Conservation (phyloP, 108 stramenopile genomes). For the Cyclostephanos tholiformis region DNA sequence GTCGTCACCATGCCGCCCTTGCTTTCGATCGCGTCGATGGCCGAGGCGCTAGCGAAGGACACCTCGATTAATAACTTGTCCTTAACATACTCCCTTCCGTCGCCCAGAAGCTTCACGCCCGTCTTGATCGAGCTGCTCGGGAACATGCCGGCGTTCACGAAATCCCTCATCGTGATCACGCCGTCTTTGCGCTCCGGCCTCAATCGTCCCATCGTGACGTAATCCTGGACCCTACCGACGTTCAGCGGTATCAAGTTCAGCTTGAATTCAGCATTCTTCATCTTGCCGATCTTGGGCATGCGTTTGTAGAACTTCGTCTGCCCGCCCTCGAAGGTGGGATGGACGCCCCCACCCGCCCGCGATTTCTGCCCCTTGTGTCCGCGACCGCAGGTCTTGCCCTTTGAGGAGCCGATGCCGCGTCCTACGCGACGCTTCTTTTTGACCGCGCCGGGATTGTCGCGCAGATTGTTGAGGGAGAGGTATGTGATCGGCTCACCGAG, state of each 20-base stretch:
- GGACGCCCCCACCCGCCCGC: conserved; percentile 83
- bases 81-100: conserved; percentile 67
- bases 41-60: conserved; percentile 79
- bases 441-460: conserved; percentile 87
- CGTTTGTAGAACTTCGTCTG: conserved; percentile 96
- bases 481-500: conserved; percentile 61
- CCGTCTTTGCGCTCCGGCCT: conserved; percentile 47
- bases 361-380: conserved; percentile 98
- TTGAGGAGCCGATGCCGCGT: conserved; percentile 93
- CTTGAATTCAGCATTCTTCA: conserved; percentile 88
- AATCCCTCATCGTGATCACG: conserved; percentile 90
- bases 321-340: conserved; percentile 94
- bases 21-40: conserved; percentile 91
- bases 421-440: conserved; percentile 88
- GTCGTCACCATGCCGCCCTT: conserved; percentile 96
- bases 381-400: conserved; percentile 95
- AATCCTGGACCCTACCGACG: conserved; percentile 87
- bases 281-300: conserved; percentile 94
- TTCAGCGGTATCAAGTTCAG: conserved; percentile 77
- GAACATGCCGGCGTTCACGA: conserved; percentile 83
- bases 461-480: conserved; percentile 74
- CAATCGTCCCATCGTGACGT: conserved; percentile 94
- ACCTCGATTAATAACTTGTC: conserved; percentile 90
- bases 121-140: conserved; percentile 73
- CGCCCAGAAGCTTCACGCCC: conserved; percentile 88